Evolutionary conservation across 106 monocot genomes (phyloP).

Genomic region (Allium sativum): DNA sequence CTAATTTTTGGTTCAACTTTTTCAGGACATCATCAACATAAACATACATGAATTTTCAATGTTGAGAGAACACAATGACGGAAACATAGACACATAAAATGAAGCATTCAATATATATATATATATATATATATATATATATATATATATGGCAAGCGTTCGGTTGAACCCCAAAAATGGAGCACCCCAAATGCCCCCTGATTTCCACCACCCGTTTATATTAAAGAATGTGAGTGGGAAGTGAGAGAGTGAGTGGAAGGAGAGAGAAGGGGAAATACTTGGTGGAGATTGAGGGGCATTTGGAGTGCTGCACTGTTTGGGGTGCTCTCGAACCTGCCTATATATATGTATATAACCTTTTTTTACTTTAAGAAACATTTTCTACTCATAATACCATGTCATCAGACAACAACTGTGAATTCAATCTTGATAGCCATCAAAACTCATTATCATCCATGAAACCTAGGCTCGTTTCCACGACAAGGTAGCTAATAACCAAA

Average conservation of each 20-base stretch:
- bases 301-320: no score
- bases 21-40: slow-evolving; percentile 59
- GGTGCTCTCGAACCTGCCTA: no score
- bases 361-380: slow-evolving; percentile 64
- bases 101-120: slow-evolving; percentile 86
- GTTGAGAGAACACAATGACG: slow-evolving; percentile 56
- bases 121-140: no score
- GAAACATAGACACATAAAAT: slow-evolving; percentile 59
- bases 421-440: slow-evolving; percentile 13
- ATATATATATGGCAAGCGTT: no score
- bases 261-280: no score
- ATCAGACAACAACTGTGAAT: slow-evolving; percentile 3
- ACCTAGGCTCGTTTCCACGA: slow-evolving; percentile 32
- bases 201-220: no score
- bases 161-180: no score
- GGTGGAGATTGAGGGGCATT: no score
- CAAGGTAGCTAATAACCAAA: slow-evolving; percentile 17
- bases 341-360: no score
- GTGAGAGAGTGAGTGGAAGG: no score
- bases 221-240: no score
- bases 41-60: slow-evolving; percentile 82
- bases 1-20: slow-evolving; percentile 2
- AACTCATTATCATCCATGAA: slow-evolving; percentile 31
- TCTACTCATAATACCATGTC: slow-evolving; percentile 6
- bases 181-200: no score